phyloP scores from a whole-genome alignment of 2,329 filamentous ascomycete species.

The Colletotrichum sublineola region DNA sequence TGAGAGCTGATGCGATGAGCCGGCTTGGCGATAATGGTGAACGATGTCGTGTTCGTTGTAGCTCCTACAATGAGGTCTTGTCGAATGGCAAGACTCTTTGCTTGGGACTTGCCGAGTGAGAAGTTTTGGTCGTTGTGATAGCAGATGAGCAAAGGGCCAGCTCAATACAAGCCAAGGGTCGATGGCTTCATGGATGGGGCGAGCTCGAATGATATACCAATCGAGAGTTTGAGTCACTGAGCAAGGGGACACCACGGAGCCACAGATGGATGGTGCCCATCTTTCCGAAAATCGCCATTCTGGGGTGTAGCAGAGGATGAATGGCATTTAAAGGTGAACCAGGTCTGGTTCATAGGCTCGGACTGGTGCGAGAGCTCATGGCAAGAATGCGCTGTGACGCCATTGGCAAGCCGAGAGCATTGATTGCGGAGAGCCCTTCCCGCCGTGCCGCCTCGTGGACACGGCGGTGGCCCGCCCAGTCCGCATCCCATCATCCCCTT shows the following conservation, averaged over 20 bases:
- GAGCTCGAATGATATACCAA: constrained; percentile 40
- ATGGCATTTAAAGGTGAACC: constrained; percentile 41
- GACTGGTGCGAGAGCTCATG: constrained; percentile 26
- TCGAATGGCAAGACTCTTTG: constrained; percentile 20
- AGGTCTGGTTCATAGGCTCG: constrained; percentile 34
- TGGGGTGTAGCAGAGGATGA: constrained; percentile 34
- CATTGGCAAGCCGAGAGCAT: constrained; percentile 38
- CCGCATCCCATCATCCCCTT: constrained; percentile 21
- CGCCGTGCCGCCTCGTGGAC: constrained; percentile 20
- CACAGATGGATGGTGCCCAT: constrained; percentile 46
- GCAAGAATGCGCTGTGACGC: constrained; percentile 43
- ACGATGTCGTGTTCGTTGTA: not conserved
- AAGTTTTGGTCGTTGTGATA: constrained; percentile 15
- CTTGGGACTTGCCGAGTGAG: constrained; percentile 37
- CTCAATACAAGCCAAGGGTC: constrained; percentile 18
- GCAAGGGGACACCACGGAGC: constrained; percentile 48
- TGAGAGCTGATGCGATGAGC: constrained; percentile 5
- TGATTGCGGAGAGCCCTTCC: constrained; percentile 34
- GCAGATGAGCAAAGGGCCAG: constrained; percentile 27
- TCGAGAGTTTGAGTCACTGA: constrained; percentile 38
- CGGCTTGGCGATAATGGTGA: constrained; percentile 30
- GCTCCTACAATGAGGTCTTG: constrained; percentile 37
- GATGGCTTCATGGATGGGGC: constrained; percentile 34
- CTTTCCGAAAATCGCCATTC: constrained; percentile 45
- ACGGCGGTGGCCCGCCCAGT: constrained; percentile 4